phyloP scores from a whole-genome alignment of 192 early-diverging fungal species.

The Ramicandelaber brevisporus region DNA sequence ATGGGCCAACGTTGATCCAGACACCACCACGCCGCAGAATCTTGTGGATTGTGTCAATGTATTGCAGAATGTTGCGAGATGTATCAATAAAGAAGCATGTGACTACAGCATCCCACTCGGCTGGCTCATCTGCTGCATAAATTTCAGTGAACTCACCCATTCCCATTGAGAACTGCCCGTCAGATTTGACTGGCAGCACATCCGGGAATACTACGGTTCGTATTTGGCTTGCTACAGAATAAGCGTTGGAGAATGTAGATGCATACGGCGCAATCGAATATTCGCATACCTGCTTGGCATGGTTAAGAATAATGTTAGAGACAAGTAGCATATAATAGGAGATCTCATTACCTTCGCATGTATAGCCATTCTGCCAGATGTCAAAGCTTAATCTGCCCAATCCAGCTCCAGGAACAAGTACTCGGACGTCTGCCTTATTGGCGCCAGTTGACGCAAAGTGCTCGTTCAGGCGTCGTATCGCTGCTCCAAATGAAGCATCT shows the following conservation, averaged over 20 bases:
- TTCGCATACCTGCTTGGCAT: slow-evolving; percentile 21
- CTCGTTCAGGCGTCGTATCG: slow-evolving; percentile 40
- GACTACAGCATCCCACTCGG: slow-evolving; percentile 67
- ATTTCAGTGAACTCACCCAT: slow-evolving; percentile 93
- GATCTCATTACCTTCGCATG: slow-evolving; percentile 82
- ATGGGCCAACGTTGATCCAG: slow-evolving; percentile 75
- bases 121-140: slow-evolving; percentile 35
- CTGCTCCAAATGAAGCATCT: slow-evolving; percentile 48
- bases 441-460: slow-evolving; percentile 14
- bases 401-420: slow-evolving; percentile 89
- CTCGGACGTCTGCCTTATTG: slow-evolving; percentile 26
- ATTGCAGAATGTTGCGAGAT: slow-evolving; percentile 72
- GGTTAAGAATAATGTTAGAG: slow-evolving; percentile 89
- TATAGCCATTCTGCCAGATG: slow-evolving; percentile 51
- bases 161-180: slow-evolving; percentile 80
- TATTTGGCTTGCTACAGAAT: slow-evolving; percentile 27
- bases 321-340: slow-evolving; percentile 88
- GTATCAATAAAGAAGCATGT: slow-evolving; percentile 98
- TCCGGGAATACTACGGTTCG: slow-evolving; percentile 57
- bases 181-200: slow-evolving; percentile 24
- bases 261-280: slow-evolving; percentile 73
- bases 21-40: slow-evolving; percentile 48
- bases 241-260: slow-evolving; percentile 72
- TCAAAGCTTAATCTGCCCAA: slow-evolving; percentile 84
- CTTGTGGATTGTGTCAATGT: slow-evolving; percentile 57